Evolutionary conservation across 345 rosid genomes (phyloP).

Genomic region (Excoecaria agallocha): DNA sequence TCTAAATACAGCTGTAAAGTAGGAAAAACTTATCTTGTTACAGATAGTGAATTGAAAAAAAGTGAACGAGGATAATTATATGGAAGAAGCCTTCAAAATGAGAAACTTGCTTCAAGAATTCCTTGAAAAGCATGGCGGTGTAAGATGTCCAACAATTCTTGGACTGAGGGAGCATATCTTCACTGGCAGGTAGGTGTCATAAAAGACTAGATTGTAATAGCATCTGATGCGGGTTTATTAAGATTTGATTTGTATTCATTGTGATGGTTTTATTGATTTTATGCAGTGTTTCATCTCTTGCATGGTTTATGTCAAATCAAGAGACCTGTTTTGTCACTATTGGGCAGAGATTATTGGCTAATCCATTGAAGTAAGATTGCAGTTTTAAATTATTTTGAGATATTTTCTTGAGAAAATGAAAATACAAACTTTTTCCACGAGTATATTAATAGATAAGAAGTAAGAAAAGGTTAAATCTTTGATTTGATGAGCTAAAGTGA

Average conservation of each 20-base stretch:
- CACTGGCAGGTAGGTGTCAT: constrained; percentile 74
- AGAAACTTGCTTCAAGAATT: constrained; percentile 93
- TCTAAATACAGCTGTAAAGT: background rate
- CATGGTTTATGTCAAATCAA: constrained; percentile 99
- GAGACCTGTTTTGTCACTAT: constrained; percentile 98
- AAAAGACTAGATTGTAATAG: background rate
- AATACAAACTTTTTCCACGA: background rate
- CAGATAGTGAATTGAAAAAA: constrained; percentile 1
- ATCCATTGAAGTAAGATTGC: constrained; percentile 70
- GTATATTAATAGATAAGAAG: background rate
- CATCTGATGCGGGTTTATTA: background rate
- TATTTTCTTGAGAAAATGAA: background rate
- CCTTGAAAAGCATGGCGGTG: constrained; percentile 89
- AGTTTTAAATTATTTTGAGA: constrained; percentile 28
- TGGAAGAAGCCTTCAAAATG: constrained; percentile 99
- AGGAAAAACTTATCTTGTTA: background rate
- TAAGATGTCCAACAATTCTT: constrained; percentile 79
- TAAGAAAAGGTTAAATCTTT: background rate
- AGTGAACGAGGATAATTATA: constrained; percentile 74
- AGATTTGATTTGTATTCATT: constrained; percentile 1
- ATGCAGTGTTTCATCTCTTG: constrained; percentile 97
- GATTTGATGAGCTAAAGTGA: background rate
- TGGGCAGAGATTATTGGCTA: constrained; percentile 92
- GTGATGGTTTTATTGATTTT: constrained; percentile 4
- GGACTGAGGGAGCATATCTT: constrained; percentile 98